These are phyloP conservation scores for Lachnellula cervina DNA, from an alignment of 2,329 filamentous ascomycete species.

Conservation along the genomic window DNA sequence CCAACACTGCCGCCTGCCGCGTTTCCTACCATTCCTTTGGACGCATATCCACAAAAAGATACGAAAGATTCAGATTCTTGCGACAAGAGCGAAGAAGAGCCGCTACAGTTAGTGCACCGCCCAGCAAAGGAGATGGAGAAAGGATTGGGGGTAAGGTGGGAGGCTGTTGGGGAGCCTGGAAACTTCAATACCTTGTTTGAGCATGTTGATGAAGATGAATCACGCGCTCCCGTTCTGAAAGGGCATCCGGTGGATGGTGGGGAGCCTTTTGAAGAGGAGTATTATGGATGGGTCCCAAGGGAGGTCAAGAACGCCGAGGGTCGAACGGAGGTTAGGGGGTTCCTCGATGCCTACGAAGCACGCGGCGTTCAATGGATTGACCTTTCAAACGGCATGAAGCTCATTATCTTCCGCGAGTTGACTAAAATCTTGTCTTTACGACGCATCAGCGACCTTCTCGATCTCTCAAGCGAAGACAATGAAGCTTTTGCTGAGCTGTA, in stretches of 20 bases:
- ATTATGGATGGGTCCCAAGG: neutral
- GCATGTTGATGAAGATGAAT: neutral
- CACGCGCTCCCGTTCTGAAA: neutral
- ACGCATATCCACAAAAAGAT: neutral
- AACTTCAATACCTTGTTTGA: neutral
- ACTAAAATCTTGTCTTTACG: constrained; percentile 11
- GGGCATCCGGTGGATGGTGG: neutral
- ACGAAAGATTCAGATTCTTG: neutral
- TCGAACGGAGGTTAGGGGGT: neutral
- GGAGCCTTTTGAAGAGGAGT: neutral
- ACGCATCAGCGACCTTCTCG: neutral
- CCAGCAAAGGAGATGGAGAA: neutral
- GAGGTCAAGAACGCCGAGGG: neutral
- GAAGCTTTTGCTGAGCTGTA: neutral
- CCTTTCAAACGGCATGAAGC: constrained; percentile 21
- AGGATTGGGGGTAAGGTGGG: neutral
- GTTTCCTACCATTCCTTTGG: constrained; percentile 23
- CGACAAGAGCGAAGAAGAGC: neutral
- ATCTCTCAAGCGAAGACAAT: neutral
- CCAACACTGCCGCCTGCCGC: constrained; percentile 16
- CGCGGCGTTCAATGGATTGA: constrained; percentile 12
- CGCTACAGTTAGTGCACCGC: neutral
- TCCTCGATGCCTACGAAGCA: neutral
- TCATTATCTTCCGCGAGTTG: constrained; percentile 20
- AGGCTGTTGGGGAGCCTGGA: neutral